phyloP scores from a whole-genome alignment of 2,329 filamentous ascomycete genomes.

The Paraphaeosphaeria sporulosa region DNA sequence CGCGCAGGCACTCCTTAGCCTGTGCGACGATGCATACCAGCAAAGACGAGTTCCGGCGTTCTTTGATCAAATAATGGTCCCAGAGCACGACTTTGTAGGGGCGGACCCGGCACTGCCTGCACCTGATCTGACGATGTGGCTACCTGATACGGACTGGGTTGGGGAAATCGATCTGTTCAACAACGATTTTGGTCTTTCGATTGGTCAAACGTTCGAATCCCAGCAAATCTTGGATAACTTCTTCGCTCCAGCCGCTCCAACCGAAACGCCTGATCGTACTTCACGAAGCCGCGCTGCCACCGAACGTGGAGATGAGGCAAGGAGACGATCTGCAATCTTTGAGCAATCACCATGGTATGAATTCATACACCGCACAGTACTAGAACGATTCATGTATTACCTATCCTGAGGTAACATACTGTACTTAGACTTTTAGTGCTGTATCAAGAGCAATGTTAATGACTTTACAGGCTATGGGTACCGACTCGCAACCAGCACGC shows the following conservation, averaged over 20 bases:
- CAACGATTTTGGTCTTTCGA: constrained; percentile 25
- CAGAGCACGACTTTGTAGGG: constrained; percentile 25
- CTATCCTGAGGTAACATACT: too few species aligned
- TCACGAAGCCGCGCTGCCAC: background rate
- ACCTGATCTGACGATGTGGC: constrained; percentile 26
- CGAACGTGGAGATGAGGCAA: too few species aligned
- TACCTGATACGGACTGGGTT: constrained; percentile 30
- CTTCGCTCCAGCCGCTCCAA: background rate
- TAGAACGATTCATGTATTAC: too few species aligned
- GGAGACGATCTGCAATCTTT: too few species aligned
- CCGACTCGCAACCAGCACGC: constrained; percentile 38
- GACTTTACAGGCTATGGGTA: constrained; percentile 33
- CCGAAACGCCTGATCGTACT: background rate
- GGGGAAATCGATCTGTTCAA: constrained; percentile 26
- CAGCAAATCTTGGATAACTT: constrained; percentile 11
- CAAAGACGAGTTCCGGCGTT: constrained; percentile 18
- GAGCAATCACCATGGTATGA: too few species aligned
- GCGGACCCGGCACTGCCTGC: constrained; percentile 23
- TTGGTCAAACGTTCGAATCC: constrained; percentile 23
- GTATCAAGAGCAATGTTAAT: background rate
- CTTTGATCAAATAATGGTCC: constrained; percentile 33
- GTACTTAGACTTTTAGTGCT: too few species aligned
- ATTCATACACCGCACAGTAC: too few species aligned
- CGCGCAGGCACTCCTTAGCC: constrained; percentile 20
- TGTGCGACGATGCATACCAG: constrained; percentile 17